Conservation (phyloP, 192 early-diverging fungal genomes). For the Geranomyces variabilis region DNA sequence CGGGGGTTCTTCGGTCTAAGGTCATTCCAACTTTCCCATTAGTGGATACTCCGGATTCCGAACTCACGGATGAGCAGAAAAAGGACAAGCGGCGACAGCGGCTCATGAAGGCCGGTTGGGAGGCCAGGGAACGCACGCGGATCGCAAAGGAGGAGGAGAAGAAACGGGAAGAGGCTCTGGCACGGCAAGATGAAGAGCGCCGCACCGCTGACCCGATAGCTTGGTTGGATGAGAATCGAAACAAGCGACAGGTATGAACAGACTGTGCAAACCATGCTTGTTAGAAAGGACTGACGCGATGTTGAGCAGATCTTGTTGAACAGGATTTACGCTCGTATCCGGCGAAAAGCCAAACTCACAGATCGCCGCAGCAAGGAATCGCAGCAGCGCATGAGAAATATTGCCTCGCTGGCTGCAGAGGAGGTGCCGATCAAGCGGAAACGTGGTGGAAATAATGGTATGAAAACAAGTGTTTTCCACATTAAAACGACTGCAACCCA, state of each 20-base stretch:
- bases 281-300: too few species aligned
- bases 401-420: constrained; percentile 78
- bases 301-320: constrained; percentile 55
- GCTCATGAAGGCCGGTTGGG: constrained; percentile 75
- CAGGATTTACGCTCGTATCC: constrained; percentile 69
- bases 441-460: constrained; percentile 54
- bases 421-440: constrained; percentile 57
- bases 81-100: constrained; percentile 83
- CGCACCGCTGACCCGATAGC: constrained; percentile 66
- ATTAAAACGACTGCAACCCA: too few species aligned
- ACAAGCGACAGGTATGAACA: constrained; percentile 53
- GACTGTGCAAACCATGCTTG: background rate
- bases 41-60: constrained; percentile 77
- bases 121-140: constrained; percentile 73
- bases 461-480: background rate
- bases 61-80: constrained; percentile 74
- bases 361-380: constrained; percentile 88
- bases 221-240: constrained; percentile 74
- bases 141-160: constrained; percentile 74
- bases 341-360: constrained; percentile 74
- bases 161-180: constrained; percentile 62
- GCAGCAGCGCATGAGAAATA: constrained; percentile 81
- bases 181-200: constrained; percentile 72
- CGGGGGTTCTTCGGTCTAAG: background rate
- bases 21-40: constrained; percentile 70